Conservation (phyloP, 1,139 yeast species). For the Scheffersomyces lignicola region DNA sequence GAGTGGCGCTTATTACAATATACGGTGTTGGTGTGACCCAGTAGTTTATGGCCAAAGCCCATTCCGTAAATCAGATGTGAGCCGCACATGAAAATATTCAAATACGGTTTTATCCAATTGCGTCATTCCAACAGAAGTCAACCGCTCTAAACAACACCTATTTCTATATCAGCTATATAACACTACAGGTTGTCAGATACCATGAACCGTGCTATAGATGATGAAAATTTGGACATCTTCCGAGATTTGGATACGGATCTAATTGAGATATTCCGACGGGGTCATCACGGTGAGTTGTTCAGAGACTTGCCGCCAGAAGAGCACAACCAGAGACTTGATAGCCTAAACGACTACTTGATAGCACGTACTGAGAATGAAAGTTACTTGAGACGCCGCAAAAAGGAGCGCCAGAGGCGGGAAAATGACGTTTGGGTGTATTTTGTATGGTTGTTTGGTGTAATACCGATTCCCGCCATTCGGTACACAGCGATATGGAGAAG, state of each 20-base stretch:
- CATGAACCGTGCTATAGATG: conserved; percentile 4
- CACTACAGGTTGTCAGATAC: too few relatives aligned
- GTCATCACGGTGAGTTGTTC: conserved; percentile 17
- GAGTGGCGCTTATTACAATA: too few relatives aligned
- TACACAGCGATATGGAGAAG: conserved; percentile 27
- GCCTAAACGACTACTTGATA: conserved; percentile 13
- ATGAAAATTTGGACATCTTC: conserved; percentile 19
- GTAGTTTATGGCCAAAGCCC: too few relatives aligned
- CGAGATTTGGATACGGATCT: conserved; percentile 23
- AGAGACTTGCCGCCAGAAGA: conserved; percentile 17
- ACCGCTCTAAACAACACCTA: too few relatives aligned
- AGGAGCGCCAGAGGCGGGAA: conserved; percentile 3
- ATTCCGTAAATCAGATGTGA: too few relatives aligned
- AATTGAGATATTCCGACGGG: conserved; percentile 21
- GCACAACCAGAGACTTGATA: conserved; percentile 14
- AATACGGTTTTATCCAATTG: too few relatives aligned
- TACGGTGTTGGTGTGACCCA: too few relatives aligned
- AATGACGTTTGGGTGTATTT: conserved; percentile 8
- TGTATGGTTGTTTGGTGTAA: conserved; percentile 17
- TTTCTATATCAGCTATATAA: too few relatives aligned
- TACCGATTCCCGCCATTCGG: conserved; percentile 32
- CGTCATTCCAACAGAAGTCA: too few relatives aligned
- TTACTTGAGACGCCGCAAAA: background rate
- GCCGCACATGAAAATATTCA: too few relatives aligned
- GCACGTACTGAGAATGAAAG: background rate